Evolutionary conservation across 345 rosid species (phyloP).

Genomic region (Xanthoceras sorbifolium): DNA sequence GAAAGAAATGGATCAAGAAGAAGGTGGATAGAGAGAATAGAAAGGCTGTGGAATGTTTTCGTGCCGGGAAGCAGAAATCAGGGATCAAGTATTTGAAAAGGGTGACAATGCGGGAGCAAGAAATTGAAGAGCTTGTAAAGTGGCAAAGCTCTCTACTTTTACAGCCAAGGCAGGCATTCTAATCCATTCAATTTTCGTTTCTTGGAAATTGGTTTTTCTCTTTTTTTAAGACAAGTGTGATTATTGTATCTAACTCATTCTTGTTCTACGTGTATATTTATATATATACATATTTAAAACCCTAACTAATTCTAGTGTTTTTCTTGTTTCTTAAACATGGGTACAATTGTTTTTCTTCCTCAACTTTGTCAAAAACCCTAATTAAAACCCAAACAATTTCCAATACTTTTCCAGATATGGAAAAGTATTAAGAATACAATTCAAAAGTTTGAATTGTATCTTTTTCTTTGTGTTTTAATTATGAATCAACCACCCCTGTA

Average conservation of each 20-base stretch:
- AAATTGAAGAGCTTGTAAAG: not conserved
- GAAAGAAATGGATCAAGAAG: not conserved
- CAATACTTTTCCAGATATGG: too few species aligned
- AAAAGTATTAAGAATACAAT: too few species aligned
- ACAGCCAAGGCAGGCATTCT: not conserved
- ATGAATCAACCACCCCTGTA: too few species aligned
- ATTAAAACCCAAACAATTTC: too few species aligned
- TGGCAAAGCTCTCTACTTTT: not conserved
- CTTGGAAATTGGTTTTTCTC: too few species aligned
- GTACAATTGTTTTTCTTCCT: not conserved
- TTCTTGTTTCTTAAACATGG: too few species aligned
- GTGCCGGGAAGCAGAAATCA: not conserved
- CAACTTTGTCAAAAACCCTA: not conserved
- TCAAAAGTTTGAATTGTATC: too few species aligned
- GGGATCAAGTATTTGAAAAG: not conserved
- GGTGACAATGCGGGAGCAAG: not conserved
- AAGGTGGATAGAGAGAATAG: not conserved
- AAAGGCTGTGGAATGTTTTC: not conserved
- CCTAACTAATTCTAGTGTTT: too few species aligned
- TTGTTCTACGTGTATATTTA: not conserved
- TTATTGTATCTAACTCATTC: not conserved
- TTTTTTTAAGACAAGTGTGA: too few species aligned
- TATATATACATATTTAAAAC: too few species aligned
- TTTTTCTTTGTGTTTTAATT: too few species aligned
- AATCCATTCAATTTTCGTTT: not conserved